Conservation (phyloP, 192 early-diverging fungal genomes). For the Diversispora eburnea region DNA sequence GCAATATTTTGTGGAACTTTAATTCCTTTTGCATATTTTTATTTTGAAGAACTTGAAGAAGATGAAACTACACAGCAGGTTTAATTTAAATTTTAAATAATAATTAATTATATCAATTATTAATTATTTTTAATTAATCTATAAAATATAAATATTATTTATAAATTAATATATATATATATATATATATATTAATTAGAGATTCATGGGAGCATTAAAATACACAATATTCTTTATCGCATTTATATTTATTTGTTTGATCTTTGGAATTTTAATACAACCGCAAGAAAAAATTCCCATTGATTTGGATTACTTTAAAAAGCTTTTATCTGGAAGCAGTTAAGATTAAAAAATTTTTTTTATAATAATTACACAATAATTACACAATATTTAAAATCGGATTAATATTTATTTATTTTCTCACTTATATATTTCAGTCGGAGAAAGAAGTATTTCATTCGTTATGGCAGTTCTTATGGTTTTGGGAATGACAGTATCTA, state of each 20-base stretch:
- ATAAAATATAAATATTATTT: background rate
- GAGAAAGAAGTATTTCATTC: constrained; percentile 36
- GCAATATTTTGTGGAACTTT: constrained; percentile 45
- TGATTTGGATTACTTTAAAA: constrained; percentile 54
- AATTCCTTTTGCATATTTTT: constrained; percentile 63
- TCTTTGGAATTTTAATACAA: constrained; percentile 50
- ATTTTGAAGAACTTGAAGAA: constrained; percentile 55
- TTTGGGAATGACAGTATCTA: constrained; percentile 50
- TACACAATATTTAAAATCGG: background rate
- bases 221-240: constrained; percentile 55
- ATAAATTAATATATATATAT: background rate
- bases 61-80: constrained; percentile 31
- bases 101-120: too few relatives aligned
- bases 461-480: constrained; percentile 45
- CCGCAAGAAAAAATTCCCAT: constrained; percentile 32
- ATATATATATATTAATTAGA: constrained; percentile 18
- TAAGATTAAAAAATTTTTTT: constrained; percentile 24
- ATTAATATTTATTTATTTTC: background rate
- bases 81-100: too few relatives aligned
- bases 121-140: too few relatives aligned
- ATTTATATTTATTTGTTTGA: constrained; percentile 44
- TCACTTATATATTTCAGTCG: background rate
- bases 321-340: constrained; percentile 44
- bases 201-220: constrained; percentile 46
- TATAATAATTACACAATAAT: background rate